phyloP scores from a whole-genome alignment of 1,284 basidiomycete genomes.

The Cutaneotrichosporon dermatis region DNA sequence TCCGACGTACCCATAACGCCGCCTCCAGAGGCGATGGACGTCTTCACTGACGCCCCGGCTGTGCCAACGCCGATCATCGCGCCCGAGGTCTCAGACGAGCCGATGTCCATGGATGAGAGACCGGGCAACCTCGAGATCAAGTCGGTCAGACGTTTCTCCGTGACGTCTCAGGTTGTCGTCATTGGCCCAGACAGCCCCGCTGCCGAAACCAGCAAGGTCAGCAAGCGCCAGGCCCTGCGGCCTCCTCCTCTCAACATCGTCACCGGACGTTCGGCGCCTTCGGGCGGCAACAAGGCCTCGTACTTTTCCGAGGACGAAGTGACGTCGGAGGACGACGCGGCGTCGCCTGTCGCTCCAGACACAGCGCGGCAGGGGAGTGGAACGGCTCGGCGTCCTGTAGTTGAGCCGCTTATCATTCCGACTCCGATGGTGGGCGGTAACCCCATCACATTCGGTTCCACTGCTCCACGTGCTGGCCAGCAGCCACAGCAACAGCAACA shows the following conservation, averaged over 20 bases:
- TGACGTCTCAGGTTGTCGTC: background rate
- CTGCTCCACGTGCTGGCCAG: background rate
- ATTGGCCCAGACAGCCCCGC: background rate
- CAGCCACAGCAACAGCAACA: too few relatives aligned
- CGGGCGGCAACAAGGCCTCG: background rate
- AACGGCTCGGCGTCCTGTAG: background rate
- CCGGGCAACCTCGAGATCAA: background rate
- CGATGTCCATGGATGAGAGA: background rate
- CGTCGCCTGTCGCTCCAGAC: background rate
- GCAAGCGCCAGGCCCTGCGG: background rate
- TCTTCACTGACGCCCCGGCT: background rate
- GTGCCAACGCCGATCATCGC: conserved; percentile 2
- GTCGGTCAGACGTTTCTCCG: background rate
- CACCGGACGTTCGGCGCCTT: background rate
- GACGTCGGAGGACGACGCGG: background rate
- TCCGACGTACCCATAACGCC: conserved; percentile 1
- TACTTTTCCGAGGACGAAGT: background rate
- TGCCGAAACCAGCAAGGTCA: background rate
- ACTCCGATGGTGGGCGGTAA: background rate
- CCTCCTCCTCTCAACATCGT: background rate
- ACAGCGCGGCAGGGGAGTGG: background rate
- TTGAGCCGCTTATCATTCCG: background rate
- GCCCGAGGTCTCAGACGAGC: conserved; percentile 5
- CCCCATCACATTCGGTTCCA: background rate
- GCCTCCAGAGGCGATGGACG: conserved; percentile 1